Base-by-base conservation (phyloP, 345 rosid species). In the Aquilaria yunnanensis region DNA sequence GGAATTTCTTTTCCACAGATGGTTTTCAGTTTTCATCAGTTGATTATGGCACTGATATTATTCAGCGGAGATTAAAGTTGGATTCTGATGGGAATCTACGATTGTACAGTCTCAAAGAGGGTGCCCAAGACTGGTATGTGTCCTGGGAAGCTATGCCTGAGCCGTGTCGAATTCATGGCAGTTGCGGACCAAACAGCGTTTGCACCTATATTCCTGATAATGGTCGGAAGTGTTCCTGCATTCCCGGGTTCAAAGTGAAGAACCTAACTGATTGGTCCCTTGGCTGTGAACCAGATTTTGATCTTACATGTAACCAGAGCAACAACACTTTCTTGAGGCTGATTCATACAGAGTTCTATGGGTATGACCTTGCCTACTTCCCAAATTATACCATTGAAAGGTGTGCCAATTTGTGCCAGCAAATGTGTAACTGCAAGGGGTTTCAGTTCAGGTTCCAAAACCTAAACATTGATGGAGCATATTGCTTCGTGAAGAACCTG, bases 221-320 rank as follows among this genome's bases (percentile, higher is more conserved):
- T 37, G 43, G 43, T 8, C 80, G 78, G 9, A 74, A 77, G 45
- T 79, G 86, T 51, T 64, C 80, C 0, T 82, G 86, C 60, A 81
- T 78, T 31, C 82, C 80, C 6, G 78, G 81, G 5, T 77, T 76
- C 29, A 73, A 74, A 64, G 46, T 47, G 33, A 29, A 47, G 8
- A 74, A 78, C 7, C 70, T 67, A 0, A 59, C 59, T n/a, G 60
- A 74, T 30, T 77, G 83, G 83, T 65, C 56, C 60, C 57, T 72
- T 60, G 85, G 83, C 10, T 83, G 88, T 79, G 72, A 75, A 60
- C 77, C 75, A 6, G 65, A n/a, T 68, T 69, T 81, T 60, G 57
- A 48, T 5, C 14, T 12, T 60, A 46, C 59, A 7, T 78, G 79
- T 63, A 65, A 71, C 12, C 10, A 23, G 37, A 10, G 55, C 12